Evolutionary conservation across 1,284 basidiomycete species (phyloP), one percentile per base, ranked within the genome.

Genomic region (Schizophyllum amplum): DNA sequence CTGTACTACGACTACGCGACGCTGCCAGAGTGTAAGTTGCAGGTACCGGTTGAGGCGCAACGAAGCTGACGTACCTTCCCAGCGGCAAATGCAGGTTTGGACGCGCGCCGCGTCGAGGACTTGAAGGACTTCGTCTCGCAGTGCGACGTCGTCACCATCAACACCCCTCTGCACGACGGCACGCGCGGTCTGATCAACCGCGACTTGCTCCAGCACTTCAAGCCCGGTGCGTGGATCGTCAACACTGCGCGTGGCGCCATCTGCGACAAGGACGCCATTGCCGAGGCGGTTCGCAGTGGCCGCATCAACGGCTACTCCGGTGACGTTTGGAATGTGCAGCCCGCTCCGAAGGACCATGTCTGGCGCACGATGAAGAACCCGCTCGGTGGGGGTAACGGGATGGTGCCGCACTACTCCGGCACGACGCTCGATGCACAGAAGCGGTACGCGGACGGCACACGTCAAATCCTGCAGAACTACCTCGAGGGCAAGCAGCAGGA

Each of bases 231-330:
- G n/a, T 94, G 90, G 88, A 81, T 95, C 64, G 85, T 96, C 69
- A 95, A 96, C 82, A 95, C 93, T 26, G 94, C 94, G 49, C 91
- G 93, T 65, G 94, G 94, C 51, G 94, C 94, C 54, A 94, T 98
- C 67, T 92, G 87, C 70, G 87, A 93, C 73, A 85, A 86, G 62
- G 80, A 92, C 61, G 92, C 85, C 51, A 84, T 97, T 59, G 84
- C 85, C 9, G 83, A 72, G 1, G 92, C 94, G 9, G 72, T 98
- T 61, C 80, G 83, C 72, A 84, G 79, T 56, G 94, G 94, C 17
- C 89, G 91, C 53, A 69, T 95, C 58, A 70, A 72, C 59, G 91
- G 78, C 58, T 80, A 76, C 62, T 65, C 64, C 65, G 85, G 84
- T 60, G 83, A 86, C 66, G 83, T 85, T 54, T 85, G 83, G 84